Evolutionary conservation across 1,139 yeast genomes (phyloP), one percentile per base, ranked within the genome.

Genomic region (Scheffersomyces titani): DNA sequence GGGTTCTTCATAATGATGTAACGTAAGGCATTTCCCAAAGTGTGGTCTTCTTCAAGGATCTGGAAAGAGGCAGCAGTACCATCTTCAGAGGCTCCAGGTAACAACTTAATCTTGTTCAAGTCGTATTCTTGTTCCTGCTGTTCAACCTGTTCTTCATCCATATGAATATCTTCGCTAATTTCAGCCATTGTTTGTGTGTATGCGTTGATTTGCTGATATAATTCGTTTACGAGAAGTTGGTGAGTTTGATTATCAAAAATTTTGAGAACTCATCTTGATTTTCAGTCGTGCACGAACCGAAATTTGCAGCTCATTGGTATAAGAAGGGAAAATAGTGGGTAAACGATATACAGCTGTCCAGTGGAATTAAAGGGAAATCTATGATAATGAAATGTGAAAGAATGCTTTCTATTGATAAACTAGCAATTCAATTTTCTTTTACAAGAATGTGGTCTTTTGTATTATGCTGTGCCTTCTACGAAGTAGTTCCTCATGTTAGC

Each of bases 1-100:
- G 98, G 97, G 75, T 94, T 94, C 76, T 93, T 93, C 97, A 94
- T 92, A 66, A 94, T 92, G 69, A 94, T 86, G 73, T 92, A 93
- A 71, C 98, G 87, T 58, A 94, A 82, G 5, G 98, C 90, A 70
- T 94, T 94, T 24, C 98, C 99, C 57, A 94, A 76, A 1, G 99
- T 94, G 71, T 94, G 99, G 73, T 94, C 98, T 73, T 94, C 99
- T 64, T 92, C 96, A 44, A 84, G 72, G 60, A 94, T 88, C 75
- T 94, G 97, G 76, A 94, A 96, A 3, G 98, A 91, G 0, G 97
- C 98, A 40, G 97, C 94, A 46, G 96, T 85, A 50, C 97, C 98
- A 70, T 94, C 98, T 62, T 91, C 96, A 1, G 97, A 83, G n/a
- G 96, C 87, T 22, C 98, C 97, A 16, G 98, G 97, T 51, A 94